A percentile compares a stretch with the other conserved stretches of the same genome.
These are phyloP conservation scores for Blastomyces emzantsi DNA, from an alignment of 2,329 filamentous ascomycete genomes.

Conservation along the genomic window DNA sequence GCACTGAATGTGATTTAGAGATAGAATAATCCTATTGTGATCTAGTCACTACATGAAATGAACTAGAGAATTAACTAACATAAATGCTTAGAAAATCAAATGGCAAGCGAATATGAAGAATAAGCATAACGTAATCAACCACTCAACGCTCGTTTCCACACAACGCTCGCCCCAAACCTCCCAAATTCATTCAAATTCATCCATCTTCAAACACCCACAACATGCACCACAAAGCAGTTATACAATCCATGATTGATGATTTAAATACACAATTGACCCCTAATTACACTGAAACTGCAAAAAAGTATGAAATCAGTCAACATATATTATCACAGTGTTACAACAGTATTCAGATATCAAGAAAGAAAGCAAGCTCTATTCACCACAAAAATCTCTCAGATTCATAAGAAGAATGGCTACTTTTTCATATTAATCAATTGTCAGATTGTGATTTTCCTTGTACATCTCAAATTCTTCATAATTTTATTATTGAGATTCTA, in stretches of 20 bases:
- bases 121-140: not conserved
- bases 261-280: too few relatives aligned
- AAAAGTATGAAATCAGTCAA: not conserved
- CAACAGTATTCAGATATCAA: not conserved
- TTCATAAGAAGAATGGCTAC: slow-evolving; percentile 5
- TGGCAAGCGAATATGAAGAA: not conserved
- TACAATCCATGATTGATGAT: too few relatives aligned
- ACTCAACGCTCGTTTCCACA: too few relatives aligned
- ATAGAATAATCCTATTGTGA: not conserved
- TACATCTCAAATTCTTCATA: not conserved
- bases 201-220: too few relatives aligned
- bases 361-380: not conserved
- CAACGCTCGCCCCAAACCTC: too few relatives aligned
- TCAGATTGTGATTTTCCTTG: not conserved
- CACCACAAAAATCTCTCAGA: not conserved
- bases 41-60: not conserved
- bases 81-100: not conserved
- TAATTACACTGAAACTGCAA: not conserved
- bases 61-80: too few relatives aligned
- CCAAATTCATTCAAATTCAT: too few relatives aligned
- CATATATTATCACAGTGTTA: too few relatives aligned
- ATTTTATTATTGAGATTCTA: not conserved
- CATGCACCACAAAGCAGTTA: too few relatives aligned
- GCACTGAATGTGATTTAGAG: not conserved
- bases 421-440: not conserved